These are phyloP conservation scores for Theileria parva DNA, from an alignment of 169 alveolate species.

Conservation along the genomic window DNA sequence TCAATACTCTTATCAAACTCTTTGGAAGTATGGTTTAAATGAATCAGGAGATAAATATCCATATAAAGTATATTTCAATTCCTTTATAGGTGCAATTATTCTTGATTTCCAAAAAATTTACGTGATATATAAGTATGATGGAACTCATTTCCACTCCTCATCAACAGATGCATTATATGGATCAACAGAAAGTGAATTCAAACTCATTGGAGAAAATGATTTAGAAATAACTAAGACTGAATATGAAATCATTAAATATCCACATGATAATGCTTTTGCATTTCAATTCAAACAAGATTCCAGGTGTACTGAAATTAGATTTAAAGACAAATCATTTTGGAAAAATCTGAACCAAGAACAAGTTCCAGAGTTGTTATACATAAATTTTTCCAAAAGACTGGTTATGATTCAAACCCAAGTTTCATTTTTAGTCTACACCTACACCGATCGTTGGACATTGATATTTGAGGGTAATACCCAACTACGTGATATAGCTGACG, in stretches of 20 bases:
- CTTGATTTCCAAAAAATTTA: not conserved
- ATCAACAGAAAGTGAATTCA: not conserved
- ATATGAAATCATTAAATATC: not conserved
- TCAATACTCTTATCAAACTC: too few relatives aligned
- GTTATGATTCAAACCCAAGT: not conserved
- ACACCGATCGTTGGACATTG: too few relatives aligned
- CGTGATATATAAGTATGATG: not conserved
- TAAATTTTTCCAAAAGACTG: not conserved
- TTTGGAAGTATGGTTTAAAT: not conserved
- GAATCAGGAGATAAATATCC: not conserved
- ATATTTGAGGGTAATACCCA: not conserved
- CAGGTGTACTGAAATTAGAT: not conserved
- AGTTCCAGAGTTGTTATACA: not conserved
- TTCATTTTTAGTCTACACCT: not conserved
- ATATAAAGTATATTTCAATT: not conserved
- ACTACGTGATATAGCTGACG: not conserved
- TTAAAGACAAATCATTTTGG: not conserved
- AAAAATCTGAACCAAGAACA: not conserved
- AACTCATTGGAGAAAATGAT: conserved; percentile 4
- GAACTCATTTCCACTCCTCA: not conserved
- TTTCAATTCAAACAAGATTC: not conserved
- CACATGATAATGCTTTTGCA: not conserved
- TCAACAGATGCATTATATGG: not conserved
- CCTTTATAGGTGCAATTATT: not conserved
- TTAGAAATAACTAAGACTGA: not conserved